Evolutionary conservation across 2,329 filamentous ascomycete genomes (phyloP), one percentile per base, ranked within the genome.

Genomic region (Scedosporium boydii): DNA sequence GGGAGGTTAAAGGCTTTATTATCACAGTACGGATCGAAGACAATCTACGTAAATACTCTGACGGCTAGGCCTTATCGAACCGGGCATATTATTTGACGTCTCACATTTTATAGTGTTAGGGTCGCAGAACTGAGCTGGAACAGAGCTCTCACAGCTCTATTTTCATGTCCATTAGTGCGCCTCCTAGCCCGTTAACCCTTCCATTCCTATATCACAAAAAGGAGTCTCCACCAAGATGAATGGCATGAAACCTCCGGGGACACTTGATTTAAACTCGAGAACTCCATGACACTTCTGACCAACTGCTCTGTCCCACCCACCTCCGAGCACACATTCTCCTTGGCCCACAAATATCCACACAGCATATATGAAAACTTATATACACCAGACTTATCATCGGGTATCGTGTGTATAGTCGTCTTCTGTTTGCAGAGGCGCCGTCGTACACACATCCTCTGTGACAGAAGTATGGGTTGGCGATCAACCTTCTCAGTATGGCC

Each of bases 401-500:
- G 51, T 55, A 55, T 55, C 51, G 10, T 27, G 21, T 14, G 51
- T 27, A 55, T 18, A 55, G 51, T 27, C 14, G 21, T 27, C 23
- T 10, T 27, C 23, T 23, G 18, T 55, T 21, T 14, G 21, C 10
- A 48, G 44, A 48, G 44, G 16, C 18, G 44, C 44, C 2, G 14
- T 48, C 9, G 16, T n/a, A 5, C 44, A 48, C 44, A 48, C 44
- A 21, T 21, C 18, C 44, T 48, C 44, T 9, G 44, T 12, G 44
- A 21, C 16, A n/a, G 18, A 48, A 18, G 18, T 48, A 48, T 18
- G 44, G 9, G 44, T 38, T 21, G 44, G 44, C 44, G 44, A 4
- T 21, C 44, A 21, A 38, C 23, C 6, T 27, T 65, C 65, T 71
- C 78, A 83, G 70, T 83, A 86, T 58, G 77, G 77, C 38, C 85